Base-by-base conservation (phyloP, 2,329 filamentous ascomycete species). In the Shiraia bambusicola region DNA sequence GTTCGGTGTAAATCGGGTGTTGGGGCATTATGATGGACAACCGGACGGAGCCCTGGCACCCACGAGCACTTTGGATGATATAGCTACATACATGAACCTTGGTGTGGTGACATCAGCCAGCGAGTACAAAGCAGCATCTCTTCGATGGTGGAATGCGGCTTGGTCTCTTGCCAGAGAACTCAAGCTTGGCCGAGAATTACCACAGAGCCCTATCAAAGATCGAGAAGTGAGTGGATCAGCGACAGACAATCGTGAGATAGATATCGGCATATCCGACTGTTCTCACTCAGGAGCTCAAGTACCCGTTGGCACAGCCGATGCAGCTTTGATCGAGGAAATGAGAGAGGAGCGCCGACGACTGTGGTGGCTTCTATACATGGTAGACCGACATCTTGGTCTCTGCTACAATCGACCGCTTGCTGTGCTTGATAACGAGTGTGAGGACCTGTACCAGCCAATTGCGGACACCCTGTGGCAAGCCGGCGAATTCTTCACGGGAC, bases 331-430 rank as follows among this genome's bases (percentile, higher is more conserved):
- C 8, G 69, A 69, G 41, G 76, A 78, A 48, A 69, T 71, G 66
- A 82, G 88, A 39, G 91, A 96, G 68, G 91, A 96, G 63, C 78
- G 91, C 37, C 82, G 91, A 34, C 81, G 91, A 31, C 86, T 93
- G 49, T 96, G 91, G 91, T 96, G 91, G 91, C 77, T 95, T 7
- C 77, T 93, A 28, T 96, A 94, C 71, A 89, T 87, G 49, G 86
- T 93, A 32, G 91, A 82, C 38, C 49, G 91, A 29, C 91, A 95
- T 70, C 72, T 95, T 25, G 88, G 89, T 0, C 76, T 96, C 3
- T 95, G 90, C 74, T 95, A 95, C 68, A 95, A 95, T 64, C 80
- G 88, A 19, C 90, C 91, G 0, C 74, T 95, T 16, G 92, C 88
- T 50, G 78, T 96, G 37, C 78, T 95, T 33, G 91, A 96, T 28